Conservation (phyloP, 108 stramenopile species). For the Pseudonitzschia delicatissima region DNA sequence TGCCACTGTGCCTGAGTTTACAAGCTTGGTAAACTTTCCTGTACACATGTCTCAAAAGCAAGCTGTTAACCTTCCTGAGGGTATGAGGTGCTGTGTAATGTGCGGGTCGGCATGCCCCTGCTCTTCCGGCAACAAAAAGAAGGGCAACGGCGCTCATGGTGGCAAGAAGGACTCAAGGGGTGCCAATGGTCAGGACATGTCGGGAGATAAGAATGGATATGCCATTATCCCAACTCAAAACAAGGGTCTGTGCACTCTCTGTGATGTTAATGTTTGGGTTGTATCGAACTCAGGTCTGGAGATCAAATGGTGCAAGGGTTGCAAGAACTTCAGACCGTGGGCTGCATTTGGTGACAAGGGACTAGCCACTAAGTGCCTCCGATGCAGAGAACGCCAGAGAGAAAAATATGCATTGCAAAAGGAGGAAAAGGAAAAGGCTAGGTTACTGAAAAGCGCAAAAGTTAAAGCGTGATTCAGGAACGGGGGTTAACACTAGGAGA, state of each 20-base stretch:
- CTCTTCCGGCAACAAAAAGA: conserved; percentile 56
- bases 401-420: conserved; percentile 87
- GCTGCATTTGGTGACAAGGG: conserved; percentile 89
- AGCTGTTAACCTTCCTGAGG: conserved; percentile 71
- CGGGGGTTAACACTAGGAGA: background rate
- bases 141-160: conserved; percentile 24
- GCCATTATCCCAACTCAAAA: conserved; percentile 84
- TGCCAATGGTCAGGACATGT: conserved; percentile 31
- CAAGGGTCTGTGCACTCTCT: conserved; percentile 87
- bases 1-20: conserved; percentile 79
- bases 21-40: conserved; percentile 84
- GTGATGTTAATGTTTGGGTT: conserved; percentile 90
- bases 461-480: conserved; percentile 11
- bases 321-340: conserved; percentile 92
- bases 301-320: conserved; percentile 94
- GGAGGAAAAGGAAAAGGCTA: conserved; percentile 50
- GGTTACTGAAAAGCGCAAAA: conserved; percentile 20
- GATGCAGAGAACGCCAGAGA: conserved; percentile 83
- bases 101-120: conserved; percentile 83
- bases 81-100: conserved; percentile 89
- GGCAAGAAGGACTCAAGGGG: conserved; percentile 27
- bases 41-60: conserved; percentile 88
- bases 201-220: conserved; percentile 25
- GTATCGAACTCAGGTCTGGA: conserved; percentile 65
- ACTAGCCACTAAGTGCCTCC: conserved; percentile 83